Percentiles rank a stretch among this genome's conserved stretches.
phyloP scores from a whole-genome alignment of 2,329 filamentous ascomycete species.

The Aspergillus phoenicis region DNA sequence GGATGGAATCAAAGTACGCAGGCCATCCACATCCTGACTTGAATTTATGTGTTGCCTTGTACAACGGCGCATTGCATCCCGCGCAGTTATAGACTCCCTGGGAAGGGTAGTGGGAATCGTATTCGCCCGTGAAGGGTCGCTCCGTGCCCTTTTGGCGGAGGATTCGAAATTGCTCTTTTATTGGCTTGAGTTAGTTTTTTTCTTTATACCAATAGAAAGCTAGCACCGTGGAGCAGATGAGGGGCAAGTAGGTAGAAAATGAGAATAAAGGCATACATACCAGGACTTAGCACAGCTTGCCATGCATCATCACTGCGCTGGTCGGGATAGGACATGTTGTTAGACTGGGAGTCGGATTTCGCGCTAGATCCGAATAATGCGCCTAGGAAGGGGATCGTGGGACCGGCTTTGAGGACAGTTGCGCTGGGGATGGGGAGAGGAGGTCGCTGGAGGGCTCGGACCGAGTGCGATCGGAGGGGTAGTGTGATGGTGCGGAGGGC shows the following conservation, averaged over 20 bases:
- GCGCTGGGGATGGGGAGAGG: conserved; percentile 33
- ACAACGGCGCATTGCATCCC: conserved; percentile 82
- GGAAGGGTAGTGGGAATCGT: conserved; percentile 79
- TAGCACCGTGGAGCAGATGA: background rate
- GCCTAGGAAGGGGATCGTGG: conserved; percentile 75
- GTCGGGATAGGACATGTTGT: conserved; percentile 68
- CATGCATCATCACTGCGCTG: conserved; percentile 82
- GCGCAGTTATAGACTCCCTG: conserved; percentile 84
- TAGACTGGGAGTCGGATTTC: conserved; percentile 43
- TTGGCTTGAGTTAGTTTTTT: background rate
- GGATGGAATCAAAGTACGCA: conserved; percentile 93
- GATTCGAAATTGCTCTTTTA: conserved; percentile 90
- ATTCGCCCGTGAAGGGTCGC: conserved; percentile 74
- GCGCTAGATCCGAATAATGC: conserved; percentile 70
- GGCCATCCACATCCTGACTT: conserved; percentile 96
- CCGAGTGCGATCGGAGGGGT: conserved; percentile 25
- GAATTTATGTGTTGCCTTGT: conserved; percentile 94
- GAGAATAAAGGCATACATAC: conserved; percentile 55
- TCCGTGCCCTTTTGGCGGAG: conserved; percentile 93
- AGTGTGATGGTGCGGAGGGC: conserved; percentile 24
- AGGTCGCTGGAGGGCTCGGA: conserved; percentile 19
- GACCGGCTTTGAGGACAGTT: conserved; percentile 64
- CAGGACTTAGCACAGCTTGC: conserved; percentile 77
- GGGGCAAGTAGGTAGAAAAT: conserved; percentile 41
- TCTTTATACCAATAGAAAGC: too few species aligned